These are phyloP conservation scores for Linum usitatissimum DNA, from an alignment of 345 rosid species.

Conservation along the genomic window DNA sequence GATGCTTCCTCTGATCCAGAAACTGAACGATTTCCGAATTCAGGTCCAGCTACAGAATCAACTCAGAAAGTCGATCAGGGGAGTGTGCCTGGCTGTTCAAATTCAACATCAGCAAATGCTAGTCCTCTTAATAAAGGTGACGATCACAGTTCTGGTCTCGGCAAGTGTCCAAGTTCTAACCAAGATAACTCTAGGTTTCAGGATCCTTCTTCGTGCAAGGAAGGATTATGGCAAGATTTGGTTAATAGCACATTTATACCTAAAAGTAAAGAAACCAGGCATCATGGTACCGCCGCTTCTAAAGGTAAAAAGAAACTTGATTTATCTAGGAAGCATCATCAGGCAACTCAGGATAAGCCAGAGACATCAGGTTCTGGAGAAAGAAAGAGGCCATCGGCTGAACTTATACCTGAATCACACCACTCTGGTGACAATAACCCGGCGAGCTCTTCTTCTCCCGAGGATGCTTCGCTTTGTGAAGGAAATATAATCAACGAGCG, in stretches of 20 bases:
- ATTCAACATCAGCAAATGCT: too few relatives aligned
- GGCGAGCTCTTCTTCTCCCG: conserved; percentile 16
- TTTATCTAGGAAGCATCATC: neutral
- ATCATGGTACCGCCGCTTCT: neutral
- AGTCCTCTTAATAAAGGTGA: too few relatives aligned
- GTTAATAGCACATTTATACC: neutral
- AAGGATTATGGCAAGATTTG: neutral
- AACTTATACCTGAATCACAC: conserved; percentile 12
- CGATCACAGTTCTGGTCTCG: too few relatives aligned
- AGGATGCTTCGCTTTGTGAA: conserved; percentile 15
- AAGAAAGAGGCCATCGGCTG: neutral
- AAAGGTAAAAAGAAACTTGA: neutral
- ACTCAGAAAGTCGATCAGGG: too few relatives aligned
- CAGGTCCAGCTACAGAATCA: too few relatives aligned
- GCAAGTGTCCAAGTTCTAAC: neutral
- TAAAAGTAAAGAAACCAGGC: neutral
- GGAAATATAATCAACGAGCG: conserved; percentile 45
- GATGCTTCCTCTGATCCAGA: neutral
- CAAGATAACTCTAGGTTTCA: neutral
- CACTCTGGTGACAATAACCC: conserved; percentile 5
- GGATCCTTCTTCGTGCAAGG: neutral
- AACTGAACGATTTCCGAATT: too few relatives aligned
- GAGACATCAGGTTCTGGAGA: neutral
- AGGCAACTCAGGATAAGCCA: neutral
- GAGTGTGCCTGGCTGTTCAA: too few relatives aligned